A percentile compares a stretch with the other conserved stretches of the same genome.
phyloP scores from a whole-genome alignment of 352 stramenopile genomes.

The Globisporangium uncinulatum region DNA sequence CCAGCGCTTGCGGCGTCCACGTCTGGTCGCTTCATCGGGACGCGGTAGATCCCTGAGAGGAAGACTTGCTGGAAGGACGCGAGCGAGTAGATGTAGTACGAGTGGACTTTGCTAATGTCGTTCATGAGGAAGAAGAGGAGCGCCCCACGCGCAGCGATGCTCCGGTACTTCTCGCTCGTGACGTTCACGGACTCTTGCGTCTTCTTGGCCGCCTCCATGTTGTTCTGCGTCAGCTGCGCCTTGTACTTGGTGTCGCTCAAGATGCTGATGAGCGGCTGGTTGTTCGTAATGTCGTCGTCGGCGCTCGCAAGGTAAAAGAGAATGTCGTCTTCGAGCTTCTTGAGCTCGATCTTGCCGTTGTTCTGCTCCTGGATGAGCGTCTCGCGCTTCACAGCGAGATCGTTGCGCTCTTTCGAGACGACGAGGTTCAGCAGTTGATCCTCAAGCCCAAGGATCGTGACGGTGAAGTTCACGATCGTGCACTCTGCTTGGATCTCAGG shows the following conservation, averaged over 20 bases:
- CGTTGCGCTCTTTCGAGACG: conserved; percentile 89
- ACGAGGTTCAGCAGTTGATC: conserved; percentile 92
- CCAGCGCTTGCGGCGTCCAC: background rate
- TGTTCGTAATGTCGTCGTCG: conserved; percentile 97
- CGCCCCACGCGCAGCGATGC: conserved; percentile 90
- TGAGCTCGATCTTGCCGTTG: conserved; percentile 95
- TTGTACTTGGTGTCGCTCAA: conserved; percentile 95
- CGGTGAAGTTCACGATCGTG: conserved; percentile 95
- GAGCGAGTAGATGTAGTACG: conserved; percentile 97
- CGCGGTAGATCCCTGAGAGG: conserved; percentile 91
- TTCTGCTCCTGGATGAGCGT: conserved; percentile 94
- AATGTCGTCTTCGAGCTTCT: conserved; percentile 95
- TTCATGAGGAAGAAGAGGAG: conserved; percentile 97
- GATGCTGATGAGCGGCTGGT: conserved; percentile 95
- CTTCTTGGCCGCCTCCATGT: conserved; percentile 90
- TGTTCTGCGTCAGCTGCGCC: conserved; percentile 87
- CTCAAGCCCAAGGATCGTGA: conserved; percentile 89
- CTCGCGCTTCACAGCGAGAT: conserved; percentile 81
- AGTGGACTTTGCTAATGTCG: conserved; percentile 95
- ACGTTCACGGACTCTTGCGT: conserved; percentile 92
- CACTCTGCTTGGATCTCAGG: conserved; percentile 94
- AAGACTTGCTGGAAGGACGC: conserved; percentile 95
- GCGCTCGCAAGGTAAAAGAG: conserved; percentile 92
- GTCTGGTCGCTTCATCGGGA: conserved; percentile 51
- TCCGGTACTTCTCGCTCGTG: conserved; percentile 94